Conservation (phyloP, 768 basidiomycete species). For the Tricholoma bakamatsutake region DNA sequence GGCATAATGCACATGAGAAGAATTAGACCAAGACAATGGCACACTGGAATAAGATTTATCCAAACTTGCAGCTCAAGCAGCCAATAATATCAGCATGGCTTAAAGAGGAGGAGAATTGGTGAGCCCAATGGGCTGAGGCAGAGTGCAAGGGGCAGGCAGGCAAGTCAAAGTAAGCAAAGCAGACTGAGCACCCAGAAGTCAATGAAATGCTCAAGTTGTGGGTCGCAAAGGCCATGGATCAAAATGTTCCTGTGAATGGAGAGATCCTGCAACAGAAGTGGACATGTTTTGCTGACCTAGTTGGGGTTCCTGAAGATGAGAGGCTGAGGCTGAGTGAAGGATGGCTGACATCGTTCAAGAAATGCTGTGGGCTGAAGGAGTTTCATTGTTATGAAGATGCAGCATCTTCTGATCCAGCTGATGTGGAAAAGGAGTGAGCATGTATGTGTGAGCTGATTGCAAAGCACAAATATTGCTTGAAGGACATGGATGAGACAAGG, state of each 20-base stretch:
- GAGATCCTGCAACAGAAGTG: no score
- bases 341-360: not conserved
- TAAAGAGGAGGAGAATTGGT: slow-evolving; percentile 22
- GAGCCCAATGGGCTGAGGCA: slow-evolving; percentile 21
- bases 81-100: no score
- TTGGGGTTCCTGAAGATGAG: slow-evolving; percentile 26
- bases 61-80: no score
- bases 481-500: slow-evolving; percentile 11
- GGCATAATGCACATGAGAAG: slow-evolving; percentile 24
- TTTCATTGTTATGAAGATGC: slow-evolving; percentile 29
- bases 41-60: slow-evolving; percentile 19
- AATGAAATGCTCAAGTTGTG: no score
- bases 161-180: slow-evolving; percentile 20
- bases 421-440: slow-evolving; percentile 7
- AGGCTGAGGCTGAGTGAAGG: slow-evolving; percentile 9
- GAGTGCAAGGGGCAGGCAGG: slow-evolving; percentile 9
- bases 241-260: no score
- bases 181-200: slow-evolving; percentile 16
- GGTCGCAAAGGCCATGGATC: no score
- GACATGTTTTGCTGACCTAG: slow-evolving; percentile 1
- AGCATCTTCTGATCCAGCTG: slow-evolving; percentile 18
- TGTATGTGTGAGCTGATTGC: slow-evolving; percentile 20
- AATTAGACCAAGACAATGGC: slow-evolving; percentile 26
- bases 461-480: slow-evolving; percentile 16
- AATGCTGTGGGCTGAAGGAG: slow-evolving; percentile 17